Percentiles rank a stretch among this genome's conserved stretches.
Conservation (phyloP, 495 filamentous ascomycete genomes). For the Aspergillus wentii region DNA sequence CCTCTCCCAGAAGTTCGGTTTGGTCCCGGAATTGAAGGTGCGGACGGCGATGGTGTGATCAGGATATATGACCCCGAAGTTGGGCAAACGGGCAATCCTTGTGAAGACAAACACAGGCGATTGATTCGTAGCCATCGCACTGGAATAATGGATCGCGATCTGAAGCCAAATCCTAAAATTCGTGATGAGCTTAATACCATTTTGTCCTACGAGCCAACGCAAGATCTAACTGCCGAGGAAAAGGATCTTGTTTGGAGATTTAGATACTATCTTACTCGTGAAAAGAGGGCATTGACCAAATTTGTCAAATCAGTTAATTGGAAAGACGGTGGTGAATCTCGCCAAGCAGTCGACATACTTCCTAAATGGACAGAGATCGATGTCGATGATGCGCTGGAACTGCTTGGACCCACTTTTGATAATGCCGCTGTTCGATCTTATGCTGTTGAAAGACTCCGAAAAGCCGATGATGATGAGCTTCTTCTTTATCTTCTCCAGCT, state of each 20-base stretch:
- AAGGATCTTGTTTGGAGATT: slow-evolving; percentile 98
- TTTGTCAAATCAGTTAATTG: slow-evolving; percentile 97
- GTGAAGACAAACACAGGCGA: slow-evolving; percentile 89
- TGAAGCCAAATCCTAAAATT: slow-evolving; percentile 95
- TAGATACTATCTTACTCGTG: slow-evolving; percentile 83
- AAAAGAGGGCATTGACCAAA: slow-evolving; percentile 93
- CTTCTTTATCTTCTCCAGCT: slow-evolving; percentile 90
- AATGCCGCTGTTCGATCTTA: slow-evolving; percentile 85
- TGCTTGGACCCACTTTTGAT: slow-evolving; percentile 87
- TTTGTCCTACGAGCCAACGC: slow-evolving; percentile 88
- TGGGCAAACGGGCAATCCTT: slow-evolving; percentile 82
- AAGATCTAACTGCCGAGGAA: slow-evolving; percentile 79
- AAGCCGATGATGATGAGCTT: slow-evolving; percentile 91
- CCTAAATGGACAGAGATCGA: slow-evolving; percentile 96
- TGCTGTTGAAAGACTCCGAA: slow-evolving; percentile 85
- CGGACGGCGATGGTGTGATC: slow-evolving; percentile 54
- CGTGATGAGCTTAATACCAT: slow-evolving; percentile 90
- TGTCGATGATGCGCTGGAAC: slow-evolving; percentile 91
- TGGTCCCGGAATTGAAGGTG: slow-evolving; percentile 73
- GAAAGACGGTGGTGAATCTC: slow-evolving; percentile 79
- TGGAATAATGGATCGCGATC: slow-evolving; percentile 83
- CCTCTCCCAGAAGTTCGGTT: slow-evolving; percentile 77
- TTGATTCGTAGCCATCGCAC: slow-evolving; percentile 91
- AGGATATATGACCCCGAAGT: slow-evolving; percentile 93
- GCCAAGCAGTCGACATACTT: slow-evolving; percentile 84